phyloP scores from a whole-genome alignment of 1,284 basidiomycete genomes.

The Pterulicium gracile region DNA sequence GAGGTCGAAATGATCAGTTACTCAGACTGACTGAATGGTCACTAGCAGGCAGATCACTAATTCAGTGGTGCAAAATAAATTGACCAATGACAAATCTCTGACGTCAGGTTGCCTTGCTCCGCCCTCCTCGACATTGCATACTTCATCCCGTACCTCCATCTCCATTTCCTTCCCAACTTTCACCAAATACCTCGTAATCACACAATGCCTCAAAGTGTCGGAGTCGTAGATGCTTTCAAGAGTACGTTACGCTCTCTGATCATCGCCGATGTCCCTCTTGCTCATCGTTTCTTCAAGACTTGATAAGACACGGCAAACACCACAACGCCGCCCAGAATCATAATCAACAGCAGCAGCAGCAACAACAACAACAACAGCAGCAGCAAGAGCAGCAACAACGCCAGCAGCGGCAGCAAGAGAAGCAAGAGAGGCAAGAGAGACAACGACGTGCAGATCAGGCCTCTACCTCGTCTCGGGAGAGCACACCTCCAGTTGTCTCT shows the following conservation, averaged over 20 bases:
- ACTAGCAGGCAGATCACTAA: too few species aligned
- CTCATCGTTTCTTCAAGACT: conserved; percentile 38
- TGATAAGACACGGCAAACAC: conserved; percentile 79
- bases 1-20: too few species aligned
- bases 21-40: too few species aligned
- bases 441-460: too few species aligned
- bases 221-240: conserved; percentile 65
- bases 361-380: conserved; percentile 19
- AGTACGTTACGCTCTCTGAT: conserved; percentile 29
- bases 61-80: too few species aligned
- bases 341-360: conserved; percentile 16
- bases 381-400: conserved; percentile 23
- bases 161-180: neutral
- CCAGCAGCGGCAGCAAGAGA: conserved; percentile 11
- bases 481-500: conserved; percentile 11
- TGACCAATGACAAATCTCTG: too few species aligned
- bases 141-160: neutral
- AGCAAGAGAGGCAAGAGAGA: neutral
- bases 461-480: too few species aligned
- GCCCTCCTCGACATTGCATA: neutral
- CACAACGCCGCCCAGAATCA: conserved; percentile 32
- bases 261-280: conserved; percentile 11
- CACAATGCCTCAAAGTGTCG: conserved; percentile 28
- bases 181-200: conserved; percentile 25
- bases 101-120: neutral